Percentiles rank a stretch among this genome's conserved stretches.
phyloP scores from a whole-genome alignment of 495 filamentous ascomycete species.

The Niebla homalea region DNA sequence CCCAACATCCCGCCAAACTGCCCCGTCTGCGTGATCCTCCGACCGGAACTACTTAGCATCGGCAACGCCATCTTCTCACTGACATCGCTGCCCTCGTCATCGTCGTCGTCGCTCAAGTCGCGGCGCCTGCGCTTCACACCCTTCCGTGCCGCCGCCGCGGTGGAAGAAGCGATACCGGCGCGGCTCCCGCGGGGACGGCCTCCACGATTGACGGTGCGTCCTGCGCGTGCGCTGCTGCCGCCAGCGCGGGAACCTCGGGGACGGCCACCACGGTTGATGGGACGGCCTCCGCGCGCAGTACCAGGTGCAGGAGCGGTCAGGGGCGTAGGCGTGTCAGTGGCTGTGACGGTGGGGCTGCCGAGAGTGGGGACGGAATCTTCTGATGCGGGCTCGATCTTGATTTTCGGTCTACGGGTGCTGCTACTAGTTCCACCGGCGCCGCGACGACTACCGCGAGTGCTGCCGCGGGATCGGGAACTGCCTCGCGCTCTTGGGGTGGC shows the following conservation, averaged over 20 bases:
- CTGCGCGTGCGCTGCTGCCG: conserved; percentile 1
- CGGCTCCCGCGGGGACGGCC: conserved; percentile 11
- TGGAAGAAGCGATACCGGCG: conserved; percentile 1
- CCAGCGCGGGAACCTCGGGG: conserved; percentile 10
- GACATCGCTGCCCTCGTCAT: conserved; percentile 33
- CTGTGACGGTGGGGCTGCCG: conserved; percentile 2
- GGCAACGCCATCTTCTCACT: conserved; percentile 38
- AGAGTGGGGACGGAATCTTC: conserved; percentile 6
- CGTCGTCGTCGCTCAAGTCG: conserved; percentile 30
- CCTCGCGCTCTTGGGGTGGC: too few relatives aligned
- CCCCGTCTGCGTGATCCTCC: conserved; percentile 61
- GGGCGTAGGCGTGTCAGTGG: not conserved
- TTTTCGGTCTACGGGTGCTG: conserved; percentile 4
- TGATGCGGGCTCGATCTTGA: conserved; percentile 7
- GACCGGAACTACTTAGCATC: conserved; percentile 70
- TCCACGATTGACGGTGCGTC: conserved; percentile 8
- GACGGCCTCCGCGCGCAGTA: too few relatives aligned
- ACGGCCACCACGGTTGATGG: conserved; percentile 8
- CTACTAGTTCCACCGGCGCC: conserved; percentile 10
- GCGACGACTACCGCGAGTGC: conserved; percentile 8
- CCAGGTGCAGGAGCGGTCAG: not conserved
- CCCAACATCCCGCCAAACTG: too few relatives aligned
- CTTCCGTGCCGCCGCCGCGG: not conserved
- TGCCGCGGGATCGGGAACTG: conserved; percentile 3
- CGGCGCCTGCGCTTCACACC: conserved; percentile 30